Evolutionary conservation across 2,329 filamentous ascomycete genomes (phyloP).

Genomic region (Sphaerulina vaccinii): DNA sequence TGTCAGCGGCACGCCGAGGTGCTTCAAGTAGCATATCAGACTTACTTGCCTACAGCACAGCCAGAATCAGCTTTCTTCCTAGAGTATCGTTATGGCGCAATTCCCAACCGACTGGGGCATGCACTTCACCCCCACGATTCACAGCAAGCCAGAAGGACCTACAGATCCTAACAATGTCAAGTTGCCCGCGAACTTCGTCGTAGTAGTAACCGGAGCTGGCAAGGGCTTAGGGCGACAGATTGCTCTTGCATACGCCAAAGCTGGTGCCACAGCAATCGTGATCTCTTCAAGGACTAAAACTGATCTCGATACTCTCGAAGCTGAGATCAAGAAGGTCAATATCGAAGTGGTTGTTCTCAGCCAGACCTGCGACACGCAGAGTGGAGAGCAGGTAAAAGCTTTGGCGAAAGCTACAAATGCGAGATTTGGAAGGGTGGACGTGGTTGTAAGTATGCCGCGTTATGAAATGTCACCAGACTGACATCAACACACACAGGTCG

Average conservation of each 20-base stretch:
- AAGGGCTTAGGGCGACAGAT: slow-evolving; percentile 23
- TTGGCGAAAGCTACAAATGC: slow-evolving; percentile 13
- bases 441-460: not conserved
- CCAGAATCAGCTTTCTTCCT: too few species aligned
- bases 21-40: too few species aligned
- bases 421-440: slow-evolving; percentile 15
- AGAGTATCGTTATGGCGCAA: not conserved
- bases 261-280: slow-evolving; percentile 21
- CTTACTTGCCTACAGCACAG: too few species aligned
- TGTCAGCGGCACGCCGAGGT: too few species aligned
- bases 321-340: slow-evolving; percentile 12
- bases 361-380: slow-evolving; percentile 15
- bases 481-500: slow-evolving; percentile 5
- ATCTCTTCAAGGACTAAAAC: slow-evolving; percentile 19
- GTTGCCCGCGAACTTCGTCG: slow-evolving; percentile 18
- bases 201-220: slow-evolving; percentile 21
- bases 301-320: slow-evolving; percentile 16
- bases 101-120: slow-evolving; percentile 19
- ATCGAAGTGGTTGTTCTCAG: not conserved
- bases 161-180: slow-evolving; percentile 22
- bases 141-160: slow-evolving; percentile 19
- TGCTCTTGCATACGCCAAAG: slow-evolving; percentile 18
- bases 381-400: slow-evolving; percentile 7
- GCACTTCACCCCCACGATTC: slow-evolving; percentile 18
- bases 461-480: not conserved